Conservation (phyloP, 768 basidiomycete genomes). For the Phaeolepiota aurea region DNA sequence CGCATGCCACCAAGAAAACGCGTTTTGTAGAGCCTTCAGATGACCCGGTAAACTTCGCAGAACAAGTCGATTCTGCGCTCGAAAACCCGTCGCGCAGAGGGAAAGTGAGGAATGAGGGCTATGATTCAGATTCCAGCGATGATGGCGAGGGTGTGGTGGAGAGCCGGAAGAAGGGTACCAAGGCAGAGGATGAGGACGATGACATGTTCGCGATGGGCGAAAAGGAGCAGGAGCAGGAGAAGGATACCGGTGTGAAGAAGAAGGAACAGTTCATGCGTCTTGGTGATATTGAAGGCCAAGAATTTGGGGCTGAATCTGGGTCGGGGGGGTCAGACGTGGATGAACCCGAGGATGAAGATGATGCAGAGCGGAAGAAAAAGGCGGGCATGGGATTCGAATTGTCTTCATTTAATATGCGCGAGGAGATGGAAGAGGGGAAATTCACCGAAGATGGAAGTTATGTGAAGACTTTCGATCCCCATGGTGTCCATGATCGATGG, state of each 20-base stretch:
- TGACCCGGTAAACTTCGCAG: slow-evolving; percentile 68
- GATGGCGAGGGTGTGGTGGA: slow-evolving; percentile 90
- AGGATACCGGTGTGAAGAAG: slow-evolving; percentile 31
- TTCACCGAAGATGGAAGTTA: slow-evolving; percentile 92
- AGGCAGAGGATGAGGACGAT: slow-evolving; percentile 53
- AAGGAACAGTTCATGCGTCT: slow-evolving; percentile 73
- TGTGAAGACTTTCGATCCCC: slow-evolving; percentile 79
- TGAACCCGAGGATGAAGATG: slow-evolving; percentile 70
- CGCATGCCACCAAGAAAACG: slow-evolving; percentile 55
- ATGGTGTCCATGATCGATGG: slow-evolving; percentile 92
- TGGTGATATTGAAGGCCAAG: slow-evolving; percentile 96
- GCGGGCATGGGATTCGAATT: slow-evolving; percentile 90
- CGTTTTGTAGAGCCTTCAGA: slow-evolving; percentile 72
- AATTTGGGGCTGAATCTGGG: slow-evolving; percentile 51
- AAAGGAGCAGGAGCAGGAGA: slow-evolving; percentile 44
- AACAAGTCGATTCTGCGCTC: slow-evolving; percentile 68
- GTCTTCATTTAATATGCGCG: slow-evolving; percentile 97
- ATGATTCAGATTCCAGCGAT: slow-evolving; percentile 91
- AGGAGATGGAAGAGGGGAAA: slow-evolving; percentile 97
- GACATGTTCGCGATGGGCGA: slow-evolving; percentile 77
- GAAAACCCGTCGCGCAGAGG: slow-evolving; percentile 66
- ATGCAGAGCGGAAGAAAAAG: slow-evolving; percentile 65
- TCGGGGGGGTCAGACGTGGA: slow-evolving; percentile 33
- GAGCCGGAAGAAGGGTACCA: slow-evolving; percentile 59
- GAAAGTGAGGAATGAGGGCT: slow-evolving; percentile 76